Percentiles rank a stretch among this genome's conserved stretches.
Evolutionary conservation across 768 basidiomycete species (phyloP).

Genomic region (Tulasnella sp.): DNA sequence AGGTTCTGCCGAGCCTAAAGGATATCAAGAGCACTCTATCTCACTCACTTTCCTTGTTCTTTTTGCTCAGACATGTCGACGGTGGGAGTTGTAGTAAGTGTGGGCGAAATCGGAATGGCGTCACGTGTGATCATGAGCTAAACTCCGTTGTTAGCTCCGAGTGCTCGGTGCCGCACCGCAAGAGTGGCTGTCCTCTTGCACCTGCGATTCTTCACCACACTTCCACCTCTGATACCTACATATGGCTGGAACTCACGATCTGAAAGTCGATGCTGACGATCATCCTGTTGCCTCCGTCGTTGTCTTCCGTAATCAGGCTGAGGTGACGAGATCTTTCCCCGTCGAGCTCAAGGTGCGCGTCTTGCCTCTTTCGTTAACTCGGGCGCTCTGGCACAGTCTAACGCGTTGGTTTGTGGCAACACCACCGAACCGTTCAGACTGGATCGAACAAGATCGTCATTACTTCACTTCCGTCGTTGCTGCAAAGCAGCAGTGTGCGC

Average conservation of each 20-base stretch:
- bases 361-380: background rate
- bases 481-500: conserved; percentile 42
- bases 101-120: conserved; percentile 5
- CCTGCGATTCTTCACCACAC: background rate
- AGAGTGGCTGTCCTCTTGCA: background rate
- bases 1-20: no score
- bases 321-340: conserved; percentile 41
- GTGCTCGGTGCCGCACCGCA: background rate
- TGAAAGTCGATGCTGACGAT: conserved; percentile 31
- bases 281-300: conserved; percentile 43
- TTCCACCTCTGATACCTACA: background rate
- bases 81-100: conserved; percentile 3
- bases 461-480: conserved; percentile 35
- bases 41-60: conserved; percentile 13
- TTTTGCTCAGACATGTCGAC: conserved; percentile 12
- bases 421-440: conserved; percentile 29
- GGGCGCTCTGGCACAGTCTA: background rate
- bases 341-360: conserved; percentile 39
- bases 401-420: no score
- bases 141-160: background rate
- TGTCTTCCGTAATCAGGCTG: conserved; percentile 44
- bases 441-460: conserved; percentile 44
- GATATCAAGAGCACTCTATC: background rate
- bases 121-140: background rate
- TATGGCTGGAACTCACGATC: background rate